Base-by-base conservation (phyloP, 1,284 basidiomycete species). In the Omphalotus olearius region DNA sequence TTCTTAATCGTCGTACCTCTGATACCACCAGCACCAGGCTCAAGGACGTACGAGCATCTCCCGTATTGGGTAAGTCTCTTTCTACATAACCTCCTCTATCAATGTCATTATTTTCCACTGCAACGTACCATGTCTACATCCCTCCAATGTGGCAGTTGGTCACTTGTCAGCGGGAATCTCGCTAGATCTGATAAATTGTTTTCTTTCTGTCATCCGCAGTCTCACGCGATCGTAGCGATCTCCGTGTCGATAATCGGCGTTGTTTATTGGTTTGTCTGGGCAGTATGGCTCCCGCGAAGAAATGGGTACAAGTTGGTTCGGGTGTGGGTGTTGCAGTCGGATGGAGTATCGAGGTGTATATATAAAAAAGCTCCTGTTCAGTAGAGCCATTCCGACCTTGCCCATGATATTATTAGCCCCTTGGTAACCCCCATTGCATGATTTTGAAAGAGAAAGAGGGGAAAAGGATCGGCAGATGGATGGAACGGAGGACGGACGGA, bases 61-160 rank as follows among this genome's bases (percentile, higher is more conserved):
- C 84, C 84, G 2, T 87, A 87, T 59, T 87, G 78, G 72, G 83
- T 84, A 57, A 60, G 81, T 64, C 26, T 23, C 23, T 23, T 23
- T 23, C 23, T 23, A 23, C 5, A 23, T 23, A 17, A 20, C 6
- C 9, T 10, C 14, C 10, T 40, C 20, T 23, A 6, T 17, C n/a
- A n/a, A n/a, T n/a, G n/a, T n/a, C n/a, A n/a, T n/a, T n/a, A n/a
- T n/a, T n/a, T n/a, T n/a, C n/a, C n/a, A n/a, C n/a, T n/a, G n/a
- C n/a, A n/a, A n/a, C n/a, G 38, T 40, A 16, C 20, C 23, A 23
- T 23, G 23, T 23, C 23, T 23, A 23, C 5, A 5, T 23, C 23
- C 23, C n/a, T n/a, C n/a, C n/a, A n/a, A n/a, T n/a, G n/a, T n/a
- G n/a, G n/a, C n/a, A n/a, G n/a, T n/a, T n/a, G n/a, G n/a, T n/a